Percentiles rank a stretch among this genome's conserved stretches.
Conservation (phyloP, 805 yeast species). For the Candida odintsovae region DNA sequence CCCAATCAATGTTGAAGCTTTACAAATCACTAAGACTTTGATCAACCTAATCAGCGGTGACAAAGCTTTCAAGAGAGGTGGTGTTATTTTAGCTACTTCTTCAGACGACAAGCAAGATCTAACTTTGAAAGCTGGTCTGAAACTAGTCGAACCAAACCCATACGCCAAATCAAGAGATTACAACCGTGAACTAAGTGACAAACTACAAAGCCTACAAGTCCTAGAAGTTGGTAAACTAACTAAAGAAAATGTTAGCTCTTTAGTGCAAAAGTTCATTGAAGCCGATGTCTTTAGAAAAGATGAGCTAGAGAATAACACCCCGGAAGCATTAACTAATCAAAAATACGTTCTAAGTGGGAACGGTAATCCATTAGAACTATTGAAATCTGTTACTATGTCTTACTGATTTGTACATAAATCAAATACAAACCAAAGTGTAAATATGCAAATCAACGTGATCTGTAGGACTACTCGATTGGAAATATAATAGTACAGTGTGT, state of each 20-base stretch:
- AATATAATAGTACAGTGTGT: background rate
- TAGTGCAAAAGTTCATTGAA: slow-evolving; percentile 35
- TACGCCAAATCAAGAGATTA: slow-evolving; percentile 45
- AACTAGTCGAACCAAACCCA: slow-evolving; percentile 45
- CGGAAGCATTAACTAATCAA: slow-evolving; percentile 36
- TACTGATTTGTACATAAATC: slow-evolving; percentile 5
- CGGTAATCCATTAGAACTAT: slow-evolving; percentile 47
- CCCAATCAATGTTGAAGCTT: slow-evolving; percentile 50
- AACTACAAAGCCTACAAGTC: slow-evolving; percentile 33
- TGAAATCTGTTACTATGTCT: slow-evolving; percentile 21
- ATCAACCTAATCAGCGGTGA: slow-evolving; percentile 51
- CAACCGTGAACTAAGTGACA: slow-evolving; percentile 50
- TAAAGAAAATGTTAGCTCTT: slow-evolving; percentile 37
- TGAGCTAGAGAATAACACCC: slow-evolving; percentile 25
- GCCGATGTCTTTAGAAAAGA: slow-evolving; percentile 36
- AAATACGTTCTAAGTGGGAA: slow-evolving; percentile 55
- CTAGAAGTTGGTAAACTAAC: slow-evolving; percentile 38
- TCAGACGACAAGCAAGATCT: slow-evolving; percentile 44
- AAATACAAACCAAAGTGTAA: background rate
- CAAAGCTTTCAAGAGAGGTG: slow-evolving; percentile 50
- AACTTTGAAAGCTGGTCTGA: slow-evolving; percentile 58
- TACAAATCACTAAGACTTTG: slow-evolving; percentile 58
- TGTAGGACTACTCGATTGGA: background rate
- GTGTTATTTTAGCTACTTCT: slow-evolving; percentile 57
- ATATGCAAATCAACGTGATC: background rate